Conservation (phyloP, 139 green algal genomes). For the Tetraselmis chui region DNA sequence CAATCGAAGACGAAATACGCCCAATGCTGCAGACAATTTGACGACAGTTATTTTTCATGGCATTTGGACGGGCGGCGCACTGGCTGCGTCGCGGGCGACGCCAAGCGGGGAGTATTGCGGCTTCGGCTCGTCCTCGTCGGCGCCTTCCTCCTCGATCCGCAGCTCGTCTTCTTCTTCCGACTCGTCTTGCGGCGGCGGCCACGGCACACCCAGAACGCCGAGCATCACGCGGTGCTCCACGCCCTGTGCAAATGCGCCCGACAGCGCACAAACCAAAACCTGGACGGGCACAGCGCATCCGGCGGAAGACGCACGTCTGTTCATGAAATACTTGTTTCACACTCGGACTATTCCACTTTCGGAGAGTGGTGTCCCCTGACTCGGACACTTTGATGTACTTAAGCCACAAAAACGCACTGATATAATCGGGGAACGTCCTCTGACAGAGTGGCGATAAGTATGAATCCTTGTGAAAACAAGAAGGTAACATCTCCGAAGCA, state of each 20-base stretch:
- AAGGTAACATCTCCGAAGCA: no score
- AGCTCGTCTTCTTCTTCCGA: not conserved
- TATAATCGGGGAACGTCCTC: not conserved
- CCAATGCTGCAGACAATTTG: no score
- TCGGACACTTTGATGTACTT: slow-evolving; percentile 4
- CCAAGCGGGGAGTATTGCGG: not conserved
- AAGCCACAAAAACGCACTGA: not conserved
- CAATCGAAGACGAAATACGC: no score
- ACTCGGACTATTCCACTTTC: no score
- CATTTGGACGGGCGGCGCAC: not conserved
- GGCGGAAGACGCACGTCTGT: no score
- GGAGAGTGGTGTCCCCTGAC: slow-evolving; percentile 18
- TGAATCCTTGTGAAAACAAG: no score
- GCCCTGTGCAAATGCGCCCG: slow-evolving; percentile 31
- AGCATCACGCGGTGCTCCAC: slow-evolving; percentile 32
- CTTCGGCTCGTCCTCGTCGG: not conserved
- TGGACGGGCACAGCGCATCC: not conserved
- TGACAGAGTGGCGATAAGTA: not conserved
- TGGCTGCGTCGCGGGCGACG: not conserved
- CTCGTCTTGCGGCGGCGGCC: not conserved
- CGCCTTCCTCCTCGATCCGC: not conserved
- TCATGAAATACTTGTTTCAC: no score
- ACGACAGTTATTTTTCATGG: no score
- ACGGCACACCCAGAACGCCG: slow-evolving; percentile 4
- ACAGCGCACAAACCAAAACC: slow-evolving; percentile 24